A percentile compares a stretch with the other conserved stretches of the same genome.
phyloP scores from a whole-genome alignment of 1,284 basidiomycete genomes.

The Malassezia brasiliensis region DNA sequence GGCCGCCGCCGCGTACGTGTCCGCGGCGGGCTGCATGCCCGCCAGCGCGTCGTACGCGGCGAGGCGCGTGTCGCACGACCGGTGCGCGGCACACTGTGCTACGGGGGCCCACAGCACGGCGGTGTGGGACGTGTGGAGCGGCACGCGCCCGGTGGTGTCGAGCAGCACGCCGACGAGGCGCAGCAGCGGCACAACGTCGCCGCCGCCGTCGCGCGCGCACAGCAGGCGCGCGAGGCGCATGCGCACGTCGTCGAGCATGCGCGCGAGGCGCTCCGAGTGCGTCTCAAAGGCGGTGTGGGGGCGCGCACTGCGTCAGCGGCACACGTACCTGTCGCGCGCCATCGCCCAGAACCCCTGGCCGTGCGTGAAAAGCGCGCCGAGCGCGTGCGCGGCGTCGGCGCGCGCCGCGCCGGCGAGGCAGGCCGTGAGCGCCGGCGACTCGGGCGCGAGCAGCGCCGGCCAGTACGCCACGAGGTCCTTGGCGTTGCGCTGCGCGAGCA shows the following conservation, averaged over 20 bases:
- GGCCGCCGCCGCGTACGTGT: not conserved
- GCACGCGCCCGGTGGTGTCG: not conserved
- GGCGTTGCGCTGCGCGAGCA: not conserved
- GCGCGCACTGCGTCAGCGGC: not conserved
- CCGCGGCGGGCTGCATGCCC: not conserved
- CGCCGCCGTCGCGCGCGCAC: not conserved
- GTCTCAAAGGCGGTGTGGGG: conserved; percentile 3
- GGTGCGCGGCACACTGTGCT: not conserved
- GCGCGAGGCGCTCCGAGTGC: conserved; percentile 10
- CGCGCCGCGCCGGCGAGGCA: not conserved
- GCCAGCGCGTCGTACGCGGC: not conserved
- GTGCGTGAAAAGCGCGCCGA: not conserved
- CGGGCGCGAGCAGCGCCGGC: not conserved
- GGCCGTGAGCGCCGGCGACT: not conserved
- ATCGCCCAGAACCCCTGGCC: conserved; percentile 8
- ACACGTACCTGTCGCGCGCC: conserved; percentile 3
- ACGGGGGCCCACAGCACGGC: conserved; percentile 4
- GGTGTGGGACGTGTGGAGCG: conserved; percentile 5
- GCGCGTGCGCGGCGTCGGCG: not conserved
- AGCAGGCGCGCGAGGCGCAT: not conserved
- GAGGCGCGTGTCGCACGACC: not conserved
- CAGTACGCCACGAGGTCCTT: conserved; percentile 2
- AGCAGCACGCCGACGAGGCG: not conserved
- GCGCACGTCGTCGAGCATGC: conserved; percentile 2
- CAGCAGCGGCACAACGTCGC: not conserved